Base-by-base conservation (phyloP, 768 basidiomycete species). In the Pulveroboletus sp. region DNA sequence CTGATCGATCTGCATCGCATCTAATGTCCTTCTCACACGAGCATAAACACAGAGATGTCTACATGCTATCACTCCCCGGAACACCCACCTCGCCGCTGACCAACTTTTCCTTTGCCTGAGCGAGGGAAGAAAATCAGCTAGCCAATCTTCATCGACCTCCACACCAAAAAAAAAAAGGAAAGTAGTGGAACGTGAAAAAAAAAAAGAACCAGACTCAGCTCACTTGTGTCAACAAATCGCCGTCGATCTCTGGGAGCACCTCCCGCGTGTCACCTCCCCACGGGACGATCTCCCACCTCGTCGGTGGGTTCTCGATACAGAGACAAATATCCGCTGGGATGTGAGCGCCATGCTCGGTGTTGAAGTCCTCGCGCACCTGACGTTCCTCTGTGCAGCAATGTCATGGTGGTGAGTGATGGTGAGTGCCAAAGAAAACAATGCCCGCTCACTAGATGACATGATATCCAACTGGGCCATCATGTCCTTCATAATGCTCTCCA, bases 311-410 rank as follows among this genome's bases (percentile, higher is more conserved):
- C 55, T 78, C 80, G 46, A 91, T 81, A 52, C 79, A 87, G 14
- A 90, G 69, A 62, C 90, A 92, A 35, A 93, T 75, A 56, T 93
- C 90, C 55, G 83, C 78, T 0, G 89, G 89, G 2, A 93, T 75
- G 63, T 85, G 79, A 11, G 75, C 74, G 0, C 88, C 89, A 43
- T 91, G 82, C 40, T 84, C 83, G 3, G 73, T 73, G 53, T 89
- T 88, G 66, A 93, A 93, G 31, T 75, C 76, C 41, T 77, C 75
- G 33, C 90, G 78, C 11, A 78, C 65, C 49, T 74, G 72, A 18
- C 75, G 74, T 64, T 93, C 90, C 70, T 88, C 89, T 92, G 60
- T 7, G 4, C 30, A 33, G 11, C 10, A 6, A 15, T 8, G 15
- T 32, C 32, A 11, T 18, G 28, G 24, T 28, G 27, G 14, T 10